Percentiles rank a stretch among this genome's conserved stretches.
Evolutionary conservation across 108 stramenopile genomes (phyloP).

Genomic region (Bacterosira constricta): DNA sequence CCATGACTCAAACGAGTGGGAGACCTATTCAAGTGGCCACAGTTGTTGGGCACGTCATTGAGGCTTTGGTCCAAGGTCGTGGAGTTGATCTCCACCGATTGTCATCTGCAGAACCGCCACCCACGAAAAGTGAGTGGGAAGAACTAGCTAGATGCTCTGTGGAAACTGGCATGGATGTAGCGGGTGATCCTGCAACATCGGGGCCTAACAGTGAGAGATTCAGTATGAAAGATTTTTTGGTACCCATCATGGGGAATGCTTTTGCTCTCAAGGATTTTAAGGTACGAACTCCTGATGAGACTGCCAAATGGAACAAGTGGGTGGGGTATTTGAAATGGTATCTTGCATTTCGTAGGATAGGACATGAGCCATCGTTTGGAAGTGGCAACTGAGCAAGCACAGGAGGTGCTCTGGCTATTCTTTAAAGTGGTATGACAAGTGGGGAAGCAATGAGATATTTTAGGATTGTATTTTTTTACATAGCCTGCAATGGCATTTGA

Average conservation of each 20-base stretch:
- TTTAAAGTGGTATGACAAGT: no score
- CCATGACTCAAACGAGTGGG: conserved; percentile 67
- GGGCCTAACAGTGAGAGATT: conserved; percentile 54
- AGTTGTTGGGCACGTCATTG: conserved; percentile 67
- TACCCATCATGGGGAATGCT: conserved; percentile 61
- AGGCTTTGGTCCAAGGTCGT: conserved; percentile 62
- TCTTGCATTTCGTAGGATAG: conserved; percentile 53
- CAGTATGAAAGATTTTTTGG: conserved; percentile 65
- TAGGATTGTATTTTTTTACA: no score
- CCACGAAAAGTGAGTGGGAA: conserved; percentile 67
- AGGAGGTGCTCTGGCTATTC: no score
- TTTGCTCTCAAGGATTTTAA: conserved; percentile 59
- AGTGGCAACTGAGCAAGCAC: not conserved
- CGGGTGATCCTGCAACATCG: conserved; percentile 63
- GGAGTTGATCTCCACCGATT: conserved; percentile 61
- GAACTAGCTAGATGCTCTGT: conserved; percentile 53
- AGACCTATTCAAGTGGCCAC: conserved; percentile 72
- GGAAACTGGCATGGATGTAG: conserved; percentile 56
- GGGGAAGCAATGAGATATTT: no score
- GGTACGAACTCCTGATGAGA: conserved; percentile 56
- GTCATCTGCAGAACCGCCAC: conserved; percentile 38
- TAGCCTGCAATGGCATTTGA: no score
- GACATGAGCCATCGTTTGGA: conserved; percentile 57
- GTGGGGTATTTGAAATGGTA: conserved; percentile 68
- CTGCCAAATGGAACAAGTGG: conserved; percentile 54